Evolutionary conservation across 768 basidiomycete genomes (phyloP).

Genomic region (Xerocomus spinulosus): DNA sequence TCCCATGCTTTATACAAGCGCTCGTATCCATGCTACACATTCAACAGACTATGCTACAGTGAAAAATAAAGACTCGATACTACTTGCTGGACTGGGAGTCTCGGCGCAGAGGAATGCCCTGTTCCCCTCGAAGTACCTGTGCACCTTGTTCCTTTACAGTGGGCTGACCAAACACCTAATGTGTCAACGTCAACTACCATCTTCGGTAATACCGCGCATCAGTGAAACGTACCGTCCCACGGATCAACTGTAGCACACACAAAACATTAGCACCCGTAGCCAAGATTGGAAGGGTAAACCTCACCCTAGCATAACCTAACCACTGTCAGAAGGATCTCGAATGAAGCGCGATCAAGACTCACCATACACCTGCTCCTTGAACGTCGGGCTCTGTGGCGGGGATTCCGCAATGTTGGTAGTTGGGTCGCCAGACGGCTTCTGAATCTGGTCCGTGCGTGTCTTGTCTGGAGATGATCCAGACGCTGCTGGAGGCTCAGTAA

Average conservation of each 20-base stretch:
- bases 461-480: constrained; percentile 36
- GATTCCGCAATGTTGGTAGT: constrained; percentile 24
- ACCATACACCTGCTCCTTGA: constrained; percentile 61
- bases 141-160: constrained; percentile 50
- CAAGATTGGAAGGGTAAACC: background rate
- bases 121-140: constrained; percentile 49
- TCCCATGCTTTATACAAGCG: background rate
- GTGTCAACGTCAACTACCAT: background rate
- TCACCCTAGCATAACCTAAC: constrained; percentile 30
- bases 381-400: constrained; percentile 36
- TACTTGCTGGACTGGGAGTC: constrained; percentile 23
- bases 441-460: constrained; percentile 28
- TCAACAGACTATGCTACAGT: background rate
- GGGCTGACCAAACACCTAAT: constrained; percentile 30
- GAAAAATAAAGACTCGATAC: background rate
- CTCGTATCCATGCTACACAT: background rate
- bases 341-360: constrained; percentile 6
- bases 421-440: constrained; percentile 24
- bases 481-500: constrained; percentile 18
- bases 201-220: background rate
- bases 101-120: constrained; percentile 29
- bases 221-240: constrained; percentile 25
- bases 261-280: constrained; percentile 1
- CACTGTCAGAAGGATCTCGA: background rate
- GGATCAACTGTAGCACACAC: constrained; percentile 20